Percentiles rank a stretch among this genome's conserved stretches.
These are phyloP conservation scores for Dillenia suffruticosa DNA, from an alignment of 164 flowering plant genomes.

Conservation along the genomic window DNA sequence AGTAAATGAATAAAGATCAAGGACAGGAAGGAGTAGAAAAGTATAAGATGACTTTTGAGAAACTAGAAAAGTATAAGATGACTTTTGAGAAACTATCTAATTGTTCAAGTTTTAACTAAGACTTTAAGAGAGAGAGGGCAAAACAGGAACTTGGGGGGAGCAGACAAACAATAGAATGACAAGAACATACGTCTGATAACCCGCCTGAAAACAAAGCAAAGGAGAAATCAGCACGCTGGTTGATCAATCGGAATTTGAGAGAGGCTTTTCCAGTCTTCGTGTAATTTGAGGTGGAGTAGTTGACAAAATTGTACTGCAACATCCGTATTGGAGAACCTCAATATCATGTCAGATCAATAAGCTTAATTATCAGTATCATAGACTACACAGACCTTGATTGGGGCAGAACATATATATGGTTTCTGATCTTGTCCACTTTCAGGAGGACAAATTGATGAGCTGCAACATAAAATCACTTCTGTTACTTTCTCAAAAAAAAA, in stretches of 20 bases:
- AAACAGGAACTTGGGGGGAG: not conserved
- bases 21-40: not conserved
- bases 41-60: not conserved
- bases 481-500: not conserved
- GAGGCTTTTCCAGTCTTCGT: slow-evolving; percentile 40
- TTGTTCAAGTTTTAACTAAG: not conserved
- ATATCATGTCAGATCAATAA: not conserved
- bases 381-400: slow-evolving; percentile 43
- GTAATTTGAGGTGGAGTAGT: slow-evolving; percentile 25
- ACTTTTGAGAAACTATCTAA: not conserved
- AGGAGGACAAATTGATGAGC: slow-evolving; percentile 46
- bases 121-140: not conserved
- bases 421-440: slow-evolving; percentile 19
- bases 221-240: slow-evolving; percentile 60
- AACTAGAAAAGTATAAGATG: not conserved
- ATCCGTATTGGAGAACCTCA: not conserved
- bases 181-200: slow-evolving; percentile 31
- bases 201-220: slow-evolving; percentile 57
- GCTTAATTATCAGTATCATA: not conserved
- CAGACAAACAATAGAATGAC: not conserved
- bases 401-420: slow-evolving; percentile 51
- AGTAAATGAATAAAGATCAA: not conserved
- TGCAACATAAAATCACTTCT: slow-evolving; percentile 20
- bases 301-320: slow-evolving; percentile 40
- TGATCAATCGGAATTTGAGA: slow-evolving; percentile 45